Evolutionary conservation across 2,329 filamentous ascomycete genomes (phyloP).

Genomic region (Aspergillus costaricaensis): DNA sequence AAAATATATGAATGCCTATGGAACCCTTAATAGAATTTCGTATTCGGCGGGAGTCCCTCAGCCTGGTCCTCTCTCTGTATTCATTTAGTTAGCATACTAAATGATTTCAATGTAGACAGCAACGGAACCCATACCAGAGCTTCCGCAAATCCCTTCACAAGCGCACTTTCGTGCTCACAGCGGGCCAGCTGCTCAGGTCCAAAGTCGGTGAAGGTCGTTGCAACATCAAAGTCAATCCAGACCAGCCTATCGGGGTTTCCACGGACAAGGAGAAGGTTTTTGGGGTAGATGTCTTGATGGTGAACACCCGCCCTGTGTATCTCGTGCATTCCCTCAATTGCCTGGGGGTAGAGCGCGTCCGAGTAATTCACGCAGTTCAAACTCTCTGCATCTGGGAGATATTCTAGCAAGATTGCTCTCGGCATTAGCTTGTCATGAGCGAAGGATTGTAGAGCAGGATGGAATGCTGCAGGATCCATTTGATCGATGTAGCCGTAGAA

Average conservation of each 20-base stretch:
- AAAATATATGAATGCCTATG: too few species aligned
- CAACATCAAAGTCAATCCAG: conserved; percentile 30
- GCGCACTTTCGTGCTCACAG: too few species aligned
- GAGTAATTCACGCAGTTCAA: conserved; percentile 27
- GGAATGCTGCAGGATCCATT: conserved; percentile 12
- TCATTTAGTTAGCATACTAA: conserved; percentile 11
- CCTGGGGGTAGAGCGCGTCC: conserved; percentile 13
- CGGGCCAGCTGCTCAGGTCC: conserved; percentile 14
- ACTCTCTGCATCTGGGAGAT: conserved; percentile 24
- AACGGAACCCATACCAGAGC: conserved; percentile 3
- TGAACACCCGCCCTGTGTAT: conserved; percentile 26
- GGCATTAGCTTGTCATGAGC: conserved; percentile 20
- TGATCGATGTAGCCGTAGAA: conserved; percentile 19
- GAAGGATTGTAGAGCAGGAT: conserved; percentile 13
- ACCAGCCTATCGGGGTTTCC: conserved; percentile 20
- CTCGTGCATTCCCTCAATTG: conserved; percentile 22
- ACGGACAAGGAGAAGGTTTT: conserved; percentile 27
- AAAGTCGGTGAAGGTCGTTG: conserved; percentile 21
- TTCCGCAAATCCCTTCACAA: background rate
- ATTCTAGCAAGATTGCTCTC: conserved; percentile 29
- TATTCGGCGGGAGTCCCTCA: too few species aligned
- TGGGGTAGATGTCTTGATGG: conserved; percentile 24
- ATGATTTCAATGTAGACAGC: background rate
- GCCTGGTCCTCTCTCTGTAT: too few species aligned
- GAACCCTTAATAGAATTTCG: too few species aligned